Base-by-base conservation (phyloP, 139 green algal species). In the Chlamydomonas sphaeroides region DNA sequence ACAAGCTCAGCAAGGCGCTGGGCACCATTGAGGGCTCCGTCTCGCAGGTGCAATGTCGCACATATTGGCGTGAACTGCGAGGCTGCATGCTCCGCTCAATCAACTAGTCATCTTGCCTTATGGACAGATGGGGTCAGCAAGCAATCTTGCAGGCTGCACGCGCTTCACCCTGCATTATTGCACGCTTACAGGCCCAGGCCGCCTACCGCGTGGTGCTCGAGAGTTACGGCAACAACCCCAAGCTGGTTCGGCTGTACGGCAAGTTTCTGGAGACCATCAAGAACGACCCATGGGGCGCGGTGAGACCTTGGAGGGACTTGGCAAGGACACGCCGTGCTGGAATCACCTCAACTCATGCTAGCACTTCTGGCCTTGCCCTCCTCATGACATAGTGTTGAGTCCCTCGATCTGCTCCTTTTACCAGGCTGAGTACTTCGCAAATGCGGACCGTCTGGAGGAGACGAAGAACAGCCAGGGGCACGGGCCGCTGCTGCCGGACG, bases 191-290 rank as follows among this genome's bases (percentile, higher is more conserved):
- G n/a, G 75, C 75, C 4, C 75, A 82, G 39, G 30, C 61, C 23
- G 75, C 75, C 23, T 86, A 86, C 28, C 59, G 61, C 0, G 63
- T 86, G 11, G 71, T 86, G 65, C 70, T 86, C 23, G 81, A 86
- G 65, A 63, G 36, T 38, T 86, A 86, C 71, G 42, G 70, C 65
- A 82, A 51, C 36, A 78, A 61, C 72, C 65, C 63, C n/a, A 82
- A 83, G 63, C 74, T 86, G 5, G 36, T 86, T 10, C 71, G 65
- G 0, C 56, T 80, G 32, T 86, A 86, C 51, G 81, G 48, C 41
- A 80, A 70, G 39, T 86, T 86, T 39, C 51, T 87, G 14, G 65
- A 84, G 67, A 74, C 32, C 36, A 63, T 84, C 42, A 80, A 84
- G 45, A 84, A 84, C 75, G 83, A 87, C 68, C 83, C 83, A 0